Conservation (phyloP, 1,284 basidiomycete genomes). For the Ustilago crameri region DNA sequence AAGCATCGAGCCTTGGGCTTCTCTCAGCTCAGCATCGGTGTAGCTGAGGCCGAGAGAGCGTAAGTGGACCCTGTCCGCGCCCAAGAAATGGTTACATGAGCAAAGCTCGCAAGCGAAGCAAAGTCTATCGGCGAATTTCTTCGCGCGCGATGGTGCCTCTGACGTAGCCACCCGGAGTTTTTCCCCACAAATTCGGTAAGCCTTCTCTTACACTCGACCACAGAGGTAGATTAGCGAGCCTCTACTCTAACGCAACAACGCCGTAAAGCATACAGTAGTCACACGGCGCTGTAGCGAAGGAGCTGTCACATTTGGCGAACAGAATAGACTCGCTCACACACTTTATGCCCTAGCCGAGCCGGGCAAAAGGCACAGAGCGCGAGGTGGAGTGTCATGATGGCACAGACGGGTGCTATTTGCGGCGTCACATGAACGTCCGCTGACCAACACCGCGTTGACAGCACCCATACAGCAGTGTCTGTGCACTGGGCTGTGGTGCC, state of each 20-base stretch:
- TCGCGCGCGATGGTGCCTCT: constrained; percentile 4
- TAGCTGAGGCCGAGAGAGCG: background rate
- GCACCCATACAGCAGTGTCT: too few species aligned
- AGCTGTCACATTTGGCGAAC: too few species aligned
- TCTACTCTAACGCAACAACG: too few species aligned
- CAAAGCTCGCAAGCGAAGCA: too few species aligned
- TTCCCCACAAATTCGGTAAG: constrained; percentile 16
- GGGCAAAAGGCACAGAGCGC: background rate
- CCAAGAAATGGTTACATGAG: constrained; percentile 1
- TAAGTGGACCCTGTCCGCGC: constrained; percentile 11
- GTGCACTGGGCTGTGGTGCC: background rate
- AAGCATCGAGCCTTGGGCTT: too few species aligned
- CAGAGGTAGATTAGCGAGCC: too few species aligned
- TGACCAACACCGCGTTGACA: constrained; percentile 2
- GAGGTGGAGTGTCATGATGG: background rate
- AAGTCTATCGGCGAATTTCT: constrained; percentile 19
- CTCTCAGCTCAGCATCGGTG: constrained; percentile 3
- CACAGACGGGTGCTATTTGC: background rate
- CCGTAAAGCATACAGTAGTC: too few species aligned
- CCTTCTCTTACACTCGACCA: constrained; percentile 4
- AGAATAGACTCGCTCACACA: too few species aligned
- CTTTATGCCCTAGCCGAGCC: background rate
- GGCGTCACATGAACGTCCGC: constrained; percentile 5
- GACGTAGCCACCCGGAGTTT: constrained; percentile 15
- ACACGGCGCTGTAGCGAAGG: too few species aligned